A percentile compares a stretch with the other conserved stretches of the same genome.
Evolutionary conservation across 371 early-diverging fungal genomes (phyloP).

Genomic region (Modicella reniformis): DNA sequence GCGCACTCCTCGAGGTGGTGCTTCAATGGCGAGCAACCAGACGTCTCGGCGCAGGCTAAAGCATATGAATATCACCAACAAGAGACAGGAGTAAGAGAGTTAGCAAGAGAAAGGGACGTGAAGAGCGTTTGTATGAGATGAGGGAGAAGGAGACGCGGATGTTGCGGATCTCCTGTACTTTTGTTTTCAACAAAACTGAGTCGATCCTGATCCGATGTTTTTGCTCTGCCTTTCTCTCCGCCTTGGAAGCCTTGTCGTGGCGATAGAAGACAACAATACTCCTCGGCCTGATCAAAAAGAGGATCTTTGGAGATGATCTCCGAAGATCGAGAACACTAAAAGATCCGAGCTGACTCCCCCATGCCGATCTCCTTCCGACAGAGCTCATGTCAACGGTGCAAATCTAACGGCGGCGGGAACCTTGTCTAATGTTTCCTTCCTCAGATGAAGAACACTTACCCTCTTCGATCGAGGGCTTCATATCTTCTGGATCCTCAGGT

Average conservation of each 20-base stretch:
- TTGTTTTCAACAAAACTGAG: too few relatives aligned
- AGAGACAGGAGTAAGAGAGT: background rate
- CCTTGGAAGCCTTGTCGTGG: too few relatives aligned
- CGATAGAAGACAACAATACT: too few relatives aligned
- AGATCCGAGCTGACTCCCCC: background rate
- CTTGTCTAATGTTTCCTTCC: background rate
- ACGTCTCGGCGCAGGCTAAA: slow-evolving; percentile 56
- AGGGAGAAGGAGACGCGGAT: background rate
- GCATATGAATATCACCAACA: background rate
- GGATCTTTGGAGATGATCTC: slow-evolving; percentile 18
- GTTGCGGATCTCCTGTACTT: too few relatives aligned
- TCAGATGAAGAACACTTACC: slow-evolving; percentile 21
- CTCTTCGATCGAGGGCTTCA: slow-evolving; percentile 51
- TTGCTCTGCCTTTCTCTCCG: background rate
- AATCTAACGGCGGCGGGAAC: background rate
- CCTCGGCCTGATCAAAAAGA: too few relatives aligned
- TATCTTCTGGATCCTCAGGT: slow-evolving; percentile 46
- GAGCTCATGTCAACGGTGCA: background rate
- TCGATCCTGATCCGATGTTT: too few relatives aligned
- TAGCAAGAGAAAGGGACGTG: background rate
- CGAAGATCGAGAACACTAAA: background rate
- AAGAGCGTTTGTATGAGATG: background rate
- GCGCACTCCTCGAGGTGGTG: slow-evolving; percentile 60
- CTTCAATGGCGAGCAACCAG: slow-evolving; percentile 56
- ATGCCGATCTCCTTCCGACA: background rate